Percentiles rank a stretch among this genome's conserved stretches.
phyloP scores from a whole-genome alignment of 441 rosid genomes.

The Populus hybrid region DNA sequence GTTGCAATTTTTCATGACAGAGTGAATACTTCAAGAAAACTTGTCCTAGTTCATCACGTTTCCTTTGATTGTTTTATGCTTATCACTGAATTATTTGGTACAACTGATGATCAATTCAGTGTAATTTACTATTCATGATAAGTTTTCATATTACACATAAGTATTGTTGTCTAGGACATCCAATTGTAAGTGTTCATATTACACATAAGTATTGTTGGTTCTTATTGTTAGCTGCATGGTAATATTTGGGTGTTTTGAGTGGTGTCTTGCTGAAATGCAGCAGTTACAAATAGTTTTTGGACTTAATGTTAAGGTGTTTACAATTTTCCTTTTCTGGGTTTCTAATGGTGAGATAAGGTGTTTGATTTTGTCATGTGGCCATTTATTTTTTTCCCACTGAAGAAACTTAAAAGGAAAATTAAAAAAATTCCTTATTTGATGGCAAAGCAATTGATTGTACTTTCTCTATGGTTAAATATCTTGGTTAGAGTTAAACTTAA shows the following conservation, averaged over 20 bases:
- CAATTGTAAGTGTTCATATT: background rate
- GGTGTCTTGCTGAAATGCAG: slow-evolving; percentile 16
- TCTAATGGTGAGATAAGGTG: background rate
- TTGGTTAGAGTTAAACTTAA: background rate
- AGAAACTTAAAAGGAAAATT: background rate
- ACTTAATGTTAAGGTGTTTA: slow-evolving; percentile 6
- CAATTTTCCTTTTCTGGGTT: background rate
- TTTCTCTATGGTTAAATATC: background rate
- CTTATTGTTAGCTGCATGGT: background rate
- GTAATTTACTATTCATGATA: background rate
- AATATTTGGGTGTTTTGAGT: slow-evolving; percentile 10
- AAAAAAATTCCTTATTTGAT: background rate
- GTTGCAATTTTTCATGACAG: slow-evolving; percentile 21
- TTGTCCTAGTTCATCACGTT: slow-evolving; percentile 4
- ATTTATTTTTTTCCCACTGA: background rate
- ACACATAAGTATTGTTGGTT: slow-evolving; percentile 1
- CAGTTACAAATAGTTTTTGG: background rate
- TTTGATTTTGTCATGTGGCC: background rate
- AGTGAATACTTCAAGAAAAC: background rate
- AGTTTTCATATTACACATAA: slow-evolving; percentile 1
- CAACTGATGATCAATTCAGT: background rate
- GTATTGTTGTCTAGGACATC: background rate
- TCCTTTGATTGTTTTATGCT: slow-evolving; percentile 5
- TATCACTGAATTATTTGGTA: slow-evolving; percentile 1
- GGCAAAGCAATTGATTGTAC: background rate